Conservation (phyloP, 805 yeast genomes). For the Ogataea philodendri region DNA sequence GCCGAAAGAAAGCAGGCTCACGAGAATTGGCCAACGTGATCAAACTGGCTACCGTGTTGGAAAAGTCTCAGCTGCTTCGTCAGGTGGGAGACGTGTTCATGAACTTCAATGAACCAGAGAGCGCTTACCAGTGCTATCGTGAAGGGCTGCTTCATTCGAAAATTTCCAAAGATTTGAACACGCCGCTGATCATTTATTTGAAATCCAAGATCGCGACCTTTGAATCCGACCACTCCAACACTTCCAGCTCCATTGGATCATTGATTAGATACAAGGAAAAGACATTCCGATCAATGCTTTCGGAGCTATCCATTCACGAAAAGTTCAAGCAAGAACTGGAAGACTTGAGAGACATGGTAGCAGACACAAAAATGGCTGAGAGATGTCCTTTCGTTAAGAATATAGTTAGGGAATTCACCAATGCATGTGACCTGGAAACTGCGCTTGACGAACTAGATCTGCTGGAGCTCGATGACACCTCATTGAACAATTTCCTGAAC, state of each 20-base stretch:
- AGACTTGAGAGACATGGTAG: constrained; percentile 8
- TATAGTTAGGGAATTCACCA: constrained; percentile 7
- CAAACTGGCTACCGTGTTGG: constrained; percentile 14
- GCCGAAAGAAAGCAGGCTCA: constrained; percentile 19
- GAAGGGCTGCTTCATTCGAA: constrained; percentile 20
- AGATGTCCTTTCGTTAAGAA: constrained; percentile 8
- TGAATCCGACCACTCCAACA: constrained; percentile 9
- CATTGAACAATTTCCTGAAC: constrained; percentile 9
- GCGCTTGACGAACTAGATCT: constrained; percentile 9
- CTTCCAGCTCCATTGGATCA: constrained; percentile 17
- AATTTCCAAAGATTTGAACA: constrained; percentile 13
- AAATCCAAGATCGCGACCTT: constrained; percentile 12
- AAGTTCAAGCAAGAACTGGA: constrained; percentile 18
- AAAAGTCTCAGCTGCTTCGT: constrained; percentile 14
- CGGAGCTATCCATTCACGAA: constrained; percentile 17
- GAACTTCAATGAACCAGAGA: constrained; percentile 14
- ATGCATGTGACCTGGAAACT: constrained; percentile 8
- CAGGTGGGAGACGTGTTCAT: constrained; percentile 19
- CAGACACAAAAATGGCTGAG: constrained; percentile 2
- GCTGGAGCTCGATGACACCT: constrained; percentile 3
- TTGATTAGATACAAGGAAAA: constrained; percentile 15
- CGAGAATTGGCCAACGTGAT: constrained; percentile 21
- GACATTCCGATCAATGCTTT: constrained; percentile 17
- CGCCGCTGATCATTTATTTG: constrained; percentile 10
- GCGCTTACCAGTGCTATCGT: constrained; percentile 18